Base-by-base conservation (phyloP, 2,329 filamentous ascomycete genomes). In the Diaporthe australafricana region DNA sequence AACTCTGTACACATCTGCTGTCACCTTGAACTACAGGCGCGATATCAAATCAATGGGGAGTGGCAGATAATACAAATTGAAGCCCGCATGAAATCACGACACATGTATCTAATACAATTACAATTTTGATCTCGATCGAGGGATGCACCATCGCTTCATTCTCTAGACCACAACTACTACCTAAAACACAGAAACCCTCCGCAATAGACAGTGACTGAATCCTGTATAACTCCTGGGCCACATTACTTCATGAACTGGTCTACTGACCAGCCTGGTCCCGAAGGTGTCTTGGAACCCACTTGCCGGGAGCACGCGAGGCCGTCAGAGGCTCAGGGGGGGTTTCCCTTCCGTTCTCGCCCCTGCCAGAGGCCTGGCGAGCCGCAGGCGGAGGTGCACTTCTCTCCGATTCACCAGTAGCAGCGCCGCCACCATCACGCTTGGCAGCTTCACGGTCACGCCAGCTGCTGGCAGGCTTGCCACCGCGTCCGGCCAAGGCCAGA, bases 371-470 rank as follows among this genome's bases (percentile, higher is more conserved):
- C 52, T 79, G 81, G 69, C 87, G 83, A 71, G 84, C 83, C 22
- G 84, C 83, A 30, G 76, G 74, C 25, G 80, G 74, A 56, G 76
- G 75, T 17, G 66, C 74, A 55, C 75, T 75, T 22, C 77, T 74
- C 66, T 62, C 65, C 17, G 74, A 50, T 27, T 65, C 71, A 48
- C 66, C 70, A 45, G 74, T 73, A 32, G 68, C 57, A n/a, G 74
- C 55, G 25, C 57, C 71, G n/a, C 68, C 71, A n/a, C 78, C 74
- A 52, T 77, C 74, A 65, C 77, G 77, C 81, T 85, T 89, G 66
- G 86, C 85, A 42, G 87, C 87, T 78, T 88, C 82, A 68, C 89
- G 85, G 22, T 92, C 90, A 82, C 90, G 88, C 90, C 90, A 92
- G 77, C 84, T 86, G 35, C 30, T 32, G 9, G 53, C 68, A 45